A percentile compares a stretch with the other conserved stretches of the same genome.
phyloP scores from a whole-genome alignment of 345 rosid genomes.

The Gossypium raimondii region DNA sequence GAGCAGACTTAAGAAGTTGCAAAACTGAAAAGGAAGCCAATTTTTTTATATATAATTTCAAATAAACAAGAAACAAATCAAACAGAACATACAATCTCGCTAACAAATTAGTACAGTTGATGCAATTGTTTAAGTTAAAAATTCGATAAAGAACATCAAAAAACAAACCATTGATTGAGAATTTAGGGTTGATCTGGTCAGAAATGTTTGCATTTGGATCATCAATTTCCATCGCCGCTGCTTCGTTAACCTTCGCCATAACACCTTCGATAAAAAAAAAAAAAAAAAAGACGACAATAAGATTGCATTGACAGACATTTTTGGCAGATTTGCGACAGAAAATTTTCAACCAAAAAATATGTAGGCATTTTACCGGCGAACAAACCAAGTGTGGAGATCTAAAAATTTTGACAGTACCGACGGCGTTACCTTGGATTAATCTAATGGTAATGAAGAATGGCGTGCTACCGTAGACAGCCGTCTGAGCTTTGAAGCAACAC shows the following conservation, averaged over 20 bases:
- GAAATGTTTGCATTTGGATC: constrained; percentile 42
- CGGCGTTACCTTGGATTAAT: constrained; percentile 16
- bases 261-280: constrained; percentile 13
- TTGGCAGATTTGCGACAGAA: neutral
- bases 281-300: neutral
- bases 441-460: neutral
- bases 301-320: neutral
- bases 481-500: too few species aligned
- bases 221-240: constrained; percentile 72
- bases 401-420: neutral
- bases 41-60: neutral
- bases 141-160: neutral
- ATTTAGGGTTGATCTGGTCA: constrained; percentile 61
- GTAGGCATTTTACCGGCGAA: neutral
- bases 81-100: neutral
- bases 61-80: neutral
- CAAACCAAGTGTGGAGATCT: neutral
- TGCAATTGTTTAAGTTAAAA: neutral
- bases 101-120: neutral
- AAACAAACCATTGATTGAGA: constrained; percentile 68
- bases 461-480: neutral
- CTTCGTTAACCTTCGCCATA: constrained; percentile 43
- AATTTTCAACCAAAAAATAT: neutral
- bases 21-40: constrained; percentile 43
- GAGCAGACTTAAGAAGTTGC: constrained; percentile 85